Evolutionary conservation across 768 basidiomycete genomes (phyloP).

Genomic region (Boletellus sp.): DNA sequence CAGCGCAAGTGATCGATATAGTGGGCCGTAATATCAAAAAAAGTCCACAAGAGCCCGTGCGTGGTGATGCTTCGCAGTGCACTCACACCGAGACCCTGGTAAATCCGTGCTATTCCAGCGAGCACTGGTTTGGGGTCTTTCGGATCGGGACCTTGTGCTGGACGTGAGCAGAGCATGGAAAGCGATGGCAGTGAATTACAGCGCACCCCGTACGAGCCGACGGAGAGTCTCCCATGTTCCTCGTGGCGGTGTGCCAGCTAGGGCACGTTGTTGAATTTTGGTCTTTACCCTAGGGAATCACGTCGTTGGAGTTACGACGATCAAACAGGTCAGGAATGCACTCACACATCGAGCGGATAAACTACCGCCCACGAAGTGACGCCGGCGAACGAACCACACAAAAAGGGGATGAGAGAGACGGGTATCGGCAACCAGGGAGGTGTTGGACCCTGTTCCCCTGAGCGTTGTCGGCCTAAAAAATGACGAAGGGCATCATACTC

Average conservation of each 20-base stretch:
- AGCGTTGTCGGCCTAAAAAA: slow-evolving; percentile 71
- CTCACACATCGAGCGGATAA: slow-evolving; percentile 92
- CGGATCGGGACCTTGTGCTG: slow-evolving; percentile 66
- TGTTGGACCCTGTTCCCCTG: slow-evolving; percentile 75
- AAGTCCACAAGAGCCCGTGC: slow-evolving; percentile 90
- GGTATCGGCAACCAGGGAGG: slow-evolving; percentile 87
- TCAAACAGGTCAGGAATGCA: slow-evolving; percentile 2
- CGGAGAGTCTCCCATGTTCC: slow-evolving; percentile 69
- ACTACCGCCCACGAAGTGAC: slow-evolving; percentile 89
- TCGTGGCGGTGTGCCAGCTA: slow-evolving; percentile 74
- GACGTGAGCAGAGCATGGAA: not conserved
- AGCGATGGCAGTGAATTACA: not conserved
- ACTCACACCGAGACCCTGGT: slow-evolving; percentile 92
- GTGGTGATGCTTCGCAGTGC: slow-evolving; percentile 90
- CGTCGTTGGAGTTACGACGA: not conserved
- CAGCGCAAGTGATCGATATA: slow-evolving; percentile 65
- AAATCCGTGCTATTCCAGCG: slow-evolving; percentile 77
- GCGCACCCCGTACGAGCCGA: slow-evolving; percentile 75
- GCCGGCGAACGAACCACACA: slow-evolving; percentile 88
- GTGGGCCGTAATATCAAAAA: slow-evolving; percentile 76
- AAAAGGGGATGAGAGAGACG: slow-evolving; percentile 76
- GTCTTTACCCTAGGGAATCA: slow-evolving; percentile 70
- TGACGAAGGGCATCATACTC: slow-evolving; percentile 93
- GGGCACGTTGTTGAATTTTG: slow-evolving; percentile 89
- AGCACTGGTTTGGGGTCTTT: slow-evolving; percentile 70